Evolutionary conservation across 345 rosid species (phyloP).

Genomic region (Eucalyptus marginata): DNA sequence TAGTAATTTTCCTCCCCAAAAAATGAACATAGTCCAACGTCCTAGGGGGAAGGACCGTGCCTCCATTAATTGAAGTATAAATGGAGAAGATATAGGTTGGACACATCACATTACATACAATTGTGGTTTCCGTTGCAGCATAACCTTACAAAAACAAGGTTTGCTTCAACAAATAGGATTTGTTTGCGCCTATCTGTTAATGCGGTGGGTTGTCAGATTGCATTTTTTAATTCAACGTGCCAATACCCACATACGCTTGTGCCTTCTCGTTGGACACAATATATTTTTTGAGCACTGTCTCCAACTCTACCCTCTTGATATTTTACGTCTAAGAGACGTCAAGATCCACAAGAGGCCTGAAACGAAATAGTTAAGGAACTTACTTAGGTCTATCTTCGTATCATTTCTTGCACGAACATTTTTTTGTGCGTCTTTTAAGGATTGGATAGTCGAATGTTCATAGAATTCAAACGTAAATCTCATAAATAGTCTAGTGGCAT

Average conservation of each 20-base stretch:
- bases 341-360: too few relatives aligned
- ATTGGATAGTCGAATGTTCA: neutral
- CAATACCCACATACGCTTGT: accelerated
- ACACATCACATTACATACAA: neutral
- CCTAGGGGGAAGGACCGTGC: neutral
- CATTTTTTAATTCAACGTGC: too few relatives aligned
- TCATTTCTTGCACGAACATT: neutral
- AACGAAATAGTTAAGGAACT: too few relatives aligned
- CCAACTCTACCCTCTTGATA: too few relatives aligned
- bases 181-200: too few relatives aligned
- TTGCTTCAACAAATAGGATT: too few relatives aligned
- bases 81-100: neutral
- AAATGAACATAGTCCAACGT: neutral
- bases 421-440: neutral
- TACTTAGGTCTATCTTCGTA: too few relatives aligned
- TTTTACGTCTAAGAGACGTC: too few relatives aligned
- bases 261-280: too few relatives aligned
- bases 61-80: neutral
- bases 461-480: neutral
- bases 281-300: too few relatives aligned
- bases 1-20: neutral
- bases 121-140: neutral
- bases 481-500: neutral
- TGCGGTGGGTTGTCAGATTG: too few relatives aligned
- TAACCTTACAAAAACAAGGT: too few relatives aligned